Percentiles rank a stretch among this genome's conserved stretches.
Evolutionary conservation across 2,329 filamentous ascomycete genomes (phyloP).

Genomic region (Pestalotiopsis sp.): DNA sequence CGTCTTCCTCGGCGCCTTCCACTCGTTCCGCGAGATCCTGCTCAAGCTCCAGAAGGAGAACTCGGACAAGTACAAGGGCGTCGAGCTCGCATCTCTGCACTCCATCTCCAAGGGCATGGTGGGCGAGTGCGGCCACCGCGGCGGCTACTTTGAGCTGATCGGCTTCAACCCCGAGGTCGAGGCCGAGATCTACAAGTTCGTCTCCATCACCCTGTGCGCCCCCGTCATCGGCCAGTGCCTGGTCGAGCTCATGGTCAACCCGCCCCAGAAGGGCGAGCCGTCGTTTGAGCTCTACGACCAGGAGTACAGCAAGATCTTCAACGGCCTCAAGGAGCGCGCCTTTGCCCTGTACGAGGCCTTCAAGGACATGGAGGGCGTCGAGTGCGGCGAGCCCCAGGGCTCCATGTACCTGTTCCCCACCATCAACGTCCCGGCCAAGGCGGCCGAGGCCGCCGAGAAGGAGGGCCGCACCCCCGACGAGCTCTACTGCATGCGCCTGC

Average conservation of each 20-base stretch:
- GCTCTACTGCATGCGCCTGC: slow-evolving; percentile 88
- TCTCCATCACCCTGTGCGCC: slow-evolving; percentile 94
- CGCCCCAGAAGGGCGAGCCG: slow-evolving; percentile 79
- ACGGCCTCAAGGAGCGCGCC: slow-evolving; percentile 78
- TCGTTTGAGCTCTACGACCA: slow-evolving; percentile 81
- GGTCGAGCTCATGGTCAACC: slow-evolving; percentile 98
- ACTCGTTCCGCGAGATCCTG: slow-evolving; percentile 91
- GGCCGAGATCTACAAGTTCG: slow-evolving; percentile 97
- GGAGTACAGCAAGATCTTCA: slow-evolving; percentile 84
- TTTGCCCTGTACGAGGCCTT: slow-evolving; percentile 89
- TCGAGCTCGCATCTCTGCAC: slow-evolving; percentile 92
- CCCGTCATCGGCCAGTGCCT: slow-evolving; percentile 96
- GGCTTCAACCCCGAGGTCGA: slow-evolving; percentile 85
- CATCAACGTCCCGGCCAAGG: slow-evolving; percentile 78
- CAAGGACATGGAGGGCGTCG: slow-evolving; percentile 91
- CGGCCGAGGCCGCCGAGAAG: slow-evolving; percentile 72
- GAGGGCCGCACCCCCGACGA: slow-evolving; percentile 82
- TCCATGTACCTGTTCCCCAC: slow-evolving; percentile 99
- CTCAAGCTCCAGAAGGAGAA: slow-evolving; percentile 76
- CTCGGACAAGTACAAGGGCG: slow-evolving; percentile 75
- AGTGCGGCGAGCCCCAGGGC: slow-evolving; percentile 87
- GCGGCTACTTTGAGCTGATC: slow-evolving; percentile 95
- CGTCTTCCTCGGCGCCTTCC: slow-evolving; percentile 91
- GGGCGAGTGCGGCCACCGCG: slow-evolving; percentile 95
- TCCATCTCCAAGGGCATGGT: slow-evolving; percentile 98